Conservation (phyloP, 352 stramenopile genomes). For the Phytophthora rubi region DNA sequence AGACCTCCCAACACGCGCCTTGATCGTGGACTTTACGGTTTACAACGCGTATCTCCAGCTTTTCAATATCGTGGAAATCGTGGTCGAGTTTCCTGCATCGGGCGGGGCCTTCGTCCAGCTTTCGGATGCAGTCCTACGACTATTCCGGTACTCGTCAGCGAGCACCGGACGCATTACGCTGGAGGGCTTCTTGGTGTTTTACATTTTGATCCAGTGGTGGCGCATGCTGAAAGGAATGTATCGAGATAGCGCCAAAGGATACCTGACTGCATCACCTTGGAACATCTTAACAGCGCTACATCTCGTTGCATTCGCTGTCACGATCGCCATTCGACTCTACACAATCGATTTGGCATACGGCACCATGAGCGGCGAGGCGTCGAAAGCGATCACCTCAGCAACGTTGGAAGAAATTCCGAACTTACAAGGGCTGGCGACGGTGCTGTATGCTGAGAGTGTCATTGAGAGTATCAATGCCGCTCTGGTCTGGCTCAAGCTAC, state of each 20-base stretch:
- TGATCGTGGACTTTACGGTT: conserved; percentile 69
- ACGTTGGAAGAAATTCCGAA: conserved; percentile 44
- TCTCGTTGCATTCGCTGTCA: conserved; percentile 50
- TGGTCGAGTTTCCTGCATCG: conserved; percentile 69
- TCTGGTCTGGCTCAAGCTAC: conserved; percentile 65
- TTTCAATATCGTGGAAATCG: conserved; percentile 65
- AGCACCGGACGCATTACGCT: conserved; percentile 49
- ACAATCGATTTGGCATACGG: conserved; percentile 63
- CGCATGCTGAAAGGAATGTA: conserved; percentile 43
- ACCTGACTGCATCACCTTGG: conserved; percentile 45
- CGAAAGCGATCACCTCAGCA: conserved; percentile 32
- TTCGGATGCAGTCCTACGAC: conserved; percentile 48
- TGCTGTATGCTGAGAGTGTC: conserved; percentile 50
- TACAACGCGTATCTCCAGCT: conserved; percentile 75
- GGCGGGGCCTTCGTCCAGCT: conserved; percentile 59
- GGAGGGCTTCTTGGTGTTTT: conserved; percentile 59
- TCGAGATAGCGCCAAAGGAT: conserved; percentile 31
- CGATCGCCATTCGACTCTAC: conserved; percentile 63
- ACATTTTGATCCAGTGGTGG: conserved; percentile 52
- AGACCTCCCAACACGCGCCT: conserved; percentile 63
- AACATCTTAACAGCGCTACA: conserved; percentile 48
- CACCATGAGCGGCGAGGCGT: conserved; percentile 45
- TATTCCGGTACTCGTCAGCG: conserved; percentile 61
- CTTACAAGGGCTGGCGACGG: conserved; percentile 43
- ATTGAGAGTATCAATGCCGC: conserved; percentile 56